Evolutionary conservation across 108 stramenopile species (phyloP), one percentile per base, ranked within the genome.

Genomic region (Conticribra weissflogii): DNA sequence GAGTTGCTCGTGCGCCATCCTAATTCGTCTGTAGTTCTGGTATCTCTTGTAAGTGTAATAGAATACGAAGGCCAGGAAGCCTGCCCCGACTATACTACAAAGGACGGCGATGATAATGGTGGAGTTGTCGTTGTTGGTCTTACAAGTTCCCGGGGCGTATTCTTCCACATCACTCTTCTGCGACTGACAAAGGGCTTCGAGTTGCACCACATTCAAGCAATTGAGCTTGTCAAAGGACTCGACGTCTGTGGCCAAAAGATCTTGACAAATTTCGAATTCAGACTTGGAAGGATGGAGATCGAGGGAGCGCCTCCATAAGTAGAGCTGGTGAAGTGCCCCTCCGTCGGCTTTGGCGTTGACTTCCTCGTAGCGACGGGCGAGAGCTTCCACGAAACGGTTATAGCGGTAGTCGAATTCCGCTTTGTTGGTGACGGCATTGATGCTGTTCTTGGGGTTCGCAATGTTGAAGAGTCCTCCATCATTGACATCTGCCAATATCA

Each of bases 1-100:
- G 7, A 65, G 54, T 24, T 77, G 76, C 28, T 77, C 76, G 62
- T 77, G 76, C 14, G 61, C 76, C 36, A 59, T 71, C 68, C 55
- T 62, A 17, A 77, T 77, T 51, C 59, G 67, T 14, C 24, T 57
- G 45, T 60, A 75, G 14, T 34, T 49, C 48, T 52, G 2, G 28
- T 75, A 75, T 36, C 68, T 53, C 32, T 44, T n/a, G 61, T 71
- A 63, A 21, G 30, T 41, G 12, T 19, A 71, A 33, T 76, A 70
- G 15, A 19, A 47, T 2, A 63, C 25, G 14, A 59, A 44, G 9
- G 17, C 59, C 14, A 76, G 8, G 1, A 76, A n/a, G 16, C 36
- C 5, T 17, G 61, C 51, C 1, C 75, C 68, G 44, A 76, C 41
- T 22, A 76, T 45, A 29, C 60, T 31, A 21, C 69, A 61, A 33